A percentile compares a stretch with the other conserved stretches of the same genome.
Conservation (phyloP, 2,329 filamentous ascomycete genomes). For the Colletotrichum orbiculare region DNA sequence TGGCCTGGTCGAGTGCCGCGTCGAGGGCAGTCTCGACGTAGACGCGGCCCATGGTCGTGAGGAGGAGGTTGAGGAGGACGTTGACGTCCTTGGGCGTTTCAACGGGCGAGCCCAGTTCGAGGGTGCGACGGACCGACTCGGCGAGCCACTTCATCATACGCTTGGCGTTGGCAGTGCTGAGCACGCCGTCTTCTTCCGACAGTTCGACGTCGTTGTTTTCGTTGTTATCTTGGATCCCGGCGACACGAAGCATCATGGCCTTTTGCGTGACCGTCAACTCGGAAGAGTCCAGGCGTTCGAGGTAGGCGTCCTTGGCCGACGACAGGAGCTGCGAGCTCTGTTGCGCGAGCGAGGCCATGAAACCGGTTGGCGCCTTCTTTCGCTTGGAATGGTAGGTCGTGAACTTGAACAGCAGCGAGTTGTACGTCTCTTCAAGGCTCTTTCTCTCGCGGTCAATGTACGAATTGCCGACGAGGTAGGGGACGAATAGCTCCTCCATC, state of each 20-base stretch:
- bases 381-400: conserved; percentile 91
- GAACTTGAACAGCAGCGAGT: conserved; percentile 94
- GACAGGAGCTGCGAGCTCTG: conserved; percentile 89
- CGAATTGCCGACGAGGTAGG: conserved; percentile 75
- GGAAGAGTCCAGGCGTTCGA: conserved; percentile 87
- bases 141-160: conserved; percentile 98
- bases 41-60: conserved; percentile 89
- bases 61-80: conserved; percentile 82
- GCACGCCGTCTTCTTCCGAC: conserved; percentile 85
- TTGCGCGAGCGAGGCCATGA: conserved; percentile 91
- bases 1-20: conserved; percentile 78
- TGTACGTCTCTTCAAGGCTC: conserved; percentile 84
- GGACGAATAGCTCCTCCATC: conserved; percentile 81
- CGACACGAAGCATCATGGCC: conserved; percentile 88
- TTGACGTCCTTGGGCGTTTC: conserved; percentile 96
- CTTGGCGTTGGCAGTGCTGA: conserved; percentile 90
- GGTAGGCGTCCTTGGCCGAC: conserved; percentile 89
- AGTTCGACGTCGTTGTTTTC: conserved; percentile 89
- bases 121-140: conserved; percentile 88
- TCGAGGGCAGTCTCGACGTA: conserved; percentile 76
- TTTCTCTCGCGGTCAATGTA: conserved; percentile 77
- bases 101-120: conserved; percentile 87
- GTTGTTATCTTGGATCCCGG: conserved; percentile 81
- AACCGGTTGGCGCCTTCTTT: conserved; percentile 89
- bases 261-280: conserved; percentile 91